Percentiles rank a stretch among this genome's conserved stretches.
phyloP scores from a whole-genome alignment of 176 grass and related monocot genomes.

The Saccharum officinarum region DNA sequence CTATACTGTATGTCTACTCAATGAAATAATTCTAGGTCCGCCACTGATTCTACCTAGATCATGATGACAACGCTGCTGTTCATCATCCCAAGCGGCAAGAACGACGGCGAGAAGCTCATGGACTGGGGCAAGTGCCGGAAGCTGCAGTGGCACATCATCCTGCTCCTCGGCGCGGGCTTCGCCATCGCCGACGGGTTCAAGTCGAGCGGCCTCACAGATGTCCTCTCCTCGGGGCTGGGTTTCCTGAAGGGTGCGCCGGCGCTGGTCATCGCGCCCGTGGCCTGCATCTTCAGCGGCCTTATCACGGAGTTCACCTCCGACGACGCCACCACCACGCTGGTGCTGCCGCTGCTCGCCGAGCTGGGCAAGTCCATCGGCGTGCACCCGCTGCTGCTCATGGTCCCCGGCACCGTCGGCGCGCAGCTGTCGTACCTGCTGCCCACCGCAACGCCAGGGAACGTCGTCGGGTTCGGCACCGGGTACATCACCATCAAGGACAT shows the following conservation, averaged over 20 bases:
- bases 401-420: constrained; percentile 74
- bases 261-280: constrained; percentile 49
- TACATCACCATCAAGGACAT: constrained; percentile 77
- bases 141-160: constrained; percentile 84
- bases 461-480: constrained; percentile 64
- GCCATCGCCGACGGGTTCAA: constrained; percentile 78
- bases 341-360: constrained; percentile 75
- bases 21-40: too few relatives aligned
- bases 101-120: constrained; percentile 82
- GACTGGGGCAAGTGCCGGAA: constrained; percentile 92
- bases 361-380: constrained; percentile 55
- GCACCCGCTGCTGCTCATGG: constrained; percentile 75
- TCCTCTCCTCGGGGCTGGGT: constrained; percentile 47
- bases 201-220: constrained; percentile 58
- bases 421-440: constrained; percentile 76
- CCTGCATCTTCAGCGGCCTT: constrained; percentile 48
- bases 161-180: constrained; percentile 86
- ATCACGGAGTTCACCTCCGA: constrained; percentile 88
- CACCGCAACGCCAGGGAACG: constrained; percentile 68
- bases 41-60: constrained; percentile 49
- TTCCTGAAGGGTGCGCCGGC: constrained; percentile 57
- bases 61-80: constrained; percentile 87
- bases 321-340: constrained; percentile 70
- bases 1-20: too few relatives aligned
- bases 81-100: constrained; percentile 84